phyloP scores from a whole-genome alignment of 2,329 filamentous ascomycete genomes.

The Ilyonectria destructans region DNA sequence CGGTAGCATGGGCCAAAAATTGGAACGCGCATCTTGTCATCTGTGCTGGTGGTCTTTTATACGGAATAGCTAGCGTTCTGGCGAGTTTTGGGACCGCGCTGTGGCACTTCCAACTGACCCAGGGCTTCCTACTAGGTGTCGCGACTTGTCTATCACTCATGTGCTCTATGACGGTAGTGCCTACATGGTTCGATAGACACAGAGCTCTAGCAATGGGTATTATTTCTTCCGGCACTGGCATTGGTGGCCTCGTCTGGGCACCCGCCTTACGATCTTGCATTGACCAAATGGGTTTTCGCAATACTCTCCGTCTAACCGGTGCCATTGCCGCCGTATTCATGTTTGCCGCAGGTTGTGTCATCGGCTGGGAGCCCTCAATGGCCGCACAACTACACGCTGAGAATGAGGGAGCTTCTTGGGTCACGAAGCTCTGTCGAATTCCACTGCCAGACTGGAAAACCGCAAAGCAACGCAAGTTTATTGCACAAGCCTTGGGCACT shows the following conservation, averaged over 20 bases:
- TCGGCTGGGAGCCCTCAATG: slow-evolving; percentile 20
- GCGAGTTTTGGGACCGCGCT: slow-evolving; percentile 17
- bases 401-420: background rate
- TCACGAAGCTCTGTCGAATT: background rate
- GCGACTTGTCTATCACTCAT: slow-evolving; percentile 21
- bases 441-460: slow-evolving; percentile 6
- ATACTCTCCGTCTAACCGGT: slow-evolving; percentile 15
- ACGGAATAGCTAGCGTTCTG: slow-evolving; percentile 19
- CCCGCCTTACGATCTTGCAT: slow-evolving; percentile 13
- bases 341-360: background rate
- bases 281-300: slow-evolving; percentile 16
- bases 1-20: slow-evolving; percentile 18
- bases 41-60: slow-evolving; percentile 9
- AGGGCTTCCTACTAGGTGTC: slow-evolving; percentile 21
- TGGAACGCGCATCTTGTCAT: slow-evolving; percentile 4
- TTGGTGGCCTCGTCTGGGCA: slow-evolving; percentile 26
- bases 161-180: slow-evolving; percentile 11
- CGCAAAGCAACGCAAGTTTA: slow-evolving; percentile 10
- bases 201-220: slow-evolving; percentile 19
- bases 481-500: slow-evolving; percentile 4
- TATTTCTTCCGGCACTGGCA: slow-evolving; percentile 17
- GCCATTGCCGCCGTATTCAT: slow-evolving; percentile 6
- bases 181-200: slow-evolving; percentile 12
- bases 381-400: background rate
- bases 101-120: slow-evolving; percentile 26